phyloP scores from a whole-genome alignment of 257 asterid species.

The Coffea canephora region DNA sequence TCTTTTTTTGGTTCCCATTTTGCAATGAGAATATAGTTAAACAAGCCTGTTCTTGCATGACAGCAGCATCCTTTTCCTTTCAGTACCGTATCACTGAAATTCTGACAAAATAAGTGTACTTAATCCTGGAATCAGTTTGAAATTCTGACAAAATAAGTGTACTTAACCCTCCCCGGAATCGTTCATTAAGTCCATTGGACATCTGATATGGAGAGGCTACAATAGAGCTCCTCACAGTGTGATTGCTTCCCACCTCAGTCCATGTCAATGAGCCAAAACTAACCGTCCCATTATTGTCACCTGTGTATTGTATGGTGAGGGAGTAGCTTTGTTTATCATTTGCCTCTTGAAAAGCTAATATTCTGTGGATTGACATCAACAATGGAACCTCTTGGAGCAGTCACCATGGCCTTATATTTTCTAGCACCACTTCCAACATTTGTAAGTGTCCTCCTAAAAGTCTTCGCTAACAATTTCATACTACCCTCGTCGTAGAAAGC shows the following conservation, averaged over 20 bases:
- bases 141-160: no score
- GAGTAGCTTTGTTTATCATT: constrained; percentile 2
- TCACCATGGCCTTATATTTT: background rate
- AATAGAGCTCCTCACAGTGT: background rate
- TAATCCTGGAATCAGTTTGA: no score
- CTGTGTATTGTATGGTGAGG: background rate
- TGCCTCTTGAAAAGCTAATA: background rate
- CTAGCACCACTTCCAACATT: constrained; percentile 6
- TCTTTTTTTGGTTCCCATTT: no score
- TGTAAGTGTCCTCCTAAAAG: constrained; percentile 6
- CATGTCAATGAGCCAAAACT: constrained; percentile 10
- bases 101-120: no score
- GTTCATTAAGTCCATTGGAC: no score
- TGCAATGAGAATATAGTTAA: no score
- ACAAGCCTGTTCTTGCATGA: no score
- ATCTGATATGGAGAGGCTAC: no score
- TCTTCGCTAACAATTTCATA: background rate
- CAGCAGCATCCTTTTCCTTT: no score
- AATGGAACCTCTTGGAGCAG: background rate
- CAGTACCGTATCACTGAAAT: no score
- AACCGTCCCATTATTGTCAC: background rate
- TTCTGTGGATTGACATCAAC: background rate
- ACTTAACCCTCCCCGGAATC: no score
- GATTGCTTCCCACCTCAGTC: background rate
- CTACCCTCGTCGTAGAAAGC: background rate